Percentiles rank a stretch among this genome's conserved stretches.
Conservation (phyloP, 805 yeast genomes). For the Grigorovia jiainica region DNA sequence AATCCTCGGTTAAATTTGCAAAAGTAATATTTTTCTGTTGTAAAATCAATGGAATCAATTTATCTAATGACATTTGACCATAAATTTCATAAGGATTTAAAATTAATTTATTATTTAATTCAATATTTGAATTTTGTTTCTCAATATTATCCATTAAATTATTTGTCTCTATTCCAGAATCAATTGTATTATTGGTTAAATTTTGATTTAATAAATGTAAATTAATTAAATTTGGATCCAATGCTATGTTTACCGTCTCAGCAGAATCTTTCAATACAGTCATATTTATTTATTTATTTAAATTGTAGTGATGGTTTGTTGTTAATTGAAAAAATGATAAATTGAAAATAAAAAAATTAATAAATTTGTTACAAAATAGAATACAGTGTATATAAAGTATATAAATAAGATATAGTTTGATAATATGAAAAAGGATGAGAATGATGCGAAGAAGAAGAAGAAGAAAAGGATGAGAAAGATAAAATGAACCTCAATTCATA, state of each 20-base stretch:
- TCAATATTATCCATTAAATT: too few species aligned
- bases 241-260: conserved; percentile 18
- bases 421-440: neutral
- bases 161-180: too few species aligned
- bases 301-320: neutral
- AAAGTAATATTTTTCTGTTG: conserved; percentile 14
- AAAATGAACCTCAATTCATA: conserved; percentile 26
- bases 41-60: conserved; percentile 50
- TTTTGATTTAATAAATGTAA: conserved; percentile 8
- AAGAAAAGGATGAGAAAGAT: neutral
- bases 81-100: conserved; percentile 26
- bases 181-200: neutral
- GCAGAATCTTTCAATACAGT: neutral
- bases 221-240: conserved; percentile 27
- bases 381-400: too few species aligned
- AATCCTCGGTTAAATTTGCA: conserved; percentile 6
- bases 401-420: too few species aligned
- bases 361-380: too few species aligned
- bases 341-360: neutral
- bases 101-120: conserved; percentile 9
- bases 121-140: too few species aligned
- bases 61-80: conserved; percentile 37
- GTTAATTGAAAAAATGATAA: too few species aligned
- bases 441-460: neutral
- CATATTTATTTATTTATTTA: neutral